phyloP scores from a whole-genome alignment of 129 eudicot genomes.

The Sambucus nigra region DNA sequence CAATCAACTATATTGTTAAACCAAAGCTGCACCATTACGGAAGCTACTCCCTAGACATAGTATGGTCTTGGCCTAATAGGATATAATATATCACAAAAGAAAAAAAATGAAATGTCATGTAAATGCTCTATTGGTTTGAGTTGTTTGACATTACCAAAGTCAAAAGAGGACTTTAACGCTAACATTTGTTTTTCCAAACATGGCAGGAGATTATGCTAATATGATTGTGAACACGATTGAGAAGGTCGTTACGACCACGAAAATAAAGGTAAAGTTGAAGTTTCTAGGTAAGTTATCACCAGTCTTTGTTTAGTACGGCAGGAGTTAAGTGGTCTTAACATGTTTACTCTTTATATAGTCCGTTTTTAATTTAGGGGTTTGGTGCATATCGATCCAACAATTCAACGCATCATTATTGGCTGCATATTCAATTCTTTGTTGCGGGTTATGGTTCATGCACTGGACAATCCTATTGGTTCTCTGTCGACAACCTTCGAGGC shows the following conservation, averaged over 20 bases:
- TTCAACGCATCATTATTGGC: constrained; percentile 32
- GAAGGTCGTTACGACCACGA: constrained; percentile 48
- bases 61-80: no score
- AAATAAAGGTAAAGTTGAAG: constrained; percentile 42
- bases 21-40: no score
- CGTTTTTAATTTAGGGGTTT: constrained; percentile 82
- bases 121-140: neutral
- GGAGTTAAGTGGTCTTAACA: constrained; percentile 1
- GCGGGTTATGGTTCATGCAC: constrained; percentile 63
- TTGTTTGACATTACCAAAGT: no score
- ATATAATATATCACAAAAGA: no score
- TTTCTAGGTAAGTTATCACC: neutral
- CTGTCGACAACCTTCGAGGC: constrained; percentile 83
- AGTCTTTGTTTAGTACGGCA: neutral
- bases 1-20: no score
- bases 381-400: constrained; percentile 94
- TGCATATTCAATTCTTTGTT: constrained; percentile 43
- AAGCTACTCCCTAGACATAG: no score
- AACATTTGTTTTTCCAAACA: constrained; percentile 4
- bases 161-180: no score
- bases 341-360: constrained; percentile 32
- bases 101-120: no score
- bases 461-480: constrained; percentile 87
- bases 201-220: constrained; percentile 46
- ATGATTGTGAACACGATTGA: constrained; percentile 44